These are phyloP conservation scores for Yamadazyma insecticola DNA, from an alignment of 805 yeast species.

Conservation along the genomic window DNA sequence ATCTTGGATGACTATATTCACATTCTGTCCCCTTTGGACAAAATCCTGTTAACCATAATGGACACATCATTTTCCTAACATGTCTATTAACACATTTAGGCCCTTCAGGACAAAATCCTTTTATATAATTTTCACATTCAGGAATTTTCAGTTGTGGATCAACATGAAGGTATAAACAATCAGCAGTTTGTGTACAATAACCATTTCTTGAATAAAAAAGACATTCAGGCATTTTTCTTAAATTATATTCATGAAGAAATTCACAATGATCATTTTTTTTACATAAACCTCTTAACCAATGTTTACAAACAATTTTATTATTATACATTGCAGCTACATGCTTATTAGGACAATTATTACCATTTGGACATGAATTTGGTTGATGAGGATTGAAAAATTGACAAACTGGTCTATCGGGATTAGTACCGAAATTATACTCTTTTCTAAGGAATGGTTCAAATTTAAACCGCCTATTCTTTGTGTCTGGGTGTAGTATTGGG, in stretches of 20 bases:
- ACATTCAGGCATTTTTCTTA: constrained; percentile 96
- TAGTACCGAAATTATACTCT: constrained; percentile 77
- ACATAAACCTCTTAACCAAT: constrained; percentile 96
- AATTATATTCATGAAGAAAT: constrained; percentile 89
- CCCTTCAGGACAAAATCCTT: constrained; percentile 91
- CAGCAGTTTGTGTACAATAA: constrained; percentile 87
- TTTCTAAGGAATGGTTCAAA: constrained; percentile 80
- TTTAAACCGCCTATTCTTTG: constrained; percentile 40
- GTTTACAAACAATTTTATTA: constrained; percentile 84
- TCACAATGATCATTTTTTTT: constrained; percentile 97
- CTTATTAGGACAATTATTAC: constrained; percentile 79
- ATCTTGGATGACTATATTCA: constrained; percentile 79
- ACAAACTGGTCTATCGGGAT: constrained; percentile 88
- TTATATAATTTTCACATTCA: constrained; percentile 74
- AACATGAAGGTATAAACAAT: constrained; percentile 87
- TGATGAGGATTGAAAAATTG: constrained; percentile 54
- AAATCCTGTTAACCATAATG: constrained; percentile 79
- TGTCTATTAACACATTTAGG: constrained; percentile 83
- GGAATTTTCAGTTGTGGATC: constrained; percentile 90
- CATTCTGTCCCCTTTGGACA: constrained; percentile 87
- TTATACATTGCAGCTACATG: constrained; percentile 58
- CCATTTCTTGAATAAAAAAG: constrained; percentile 79
- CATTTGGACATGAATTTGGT: constrained; percentile 76
- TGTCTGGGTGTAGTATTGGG: constrained; percentile 38
- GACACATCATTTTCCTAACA: constrained; percentile 70